Conservation (phyloP, 306 rosid species). For the Geum urbanum region DNA sequence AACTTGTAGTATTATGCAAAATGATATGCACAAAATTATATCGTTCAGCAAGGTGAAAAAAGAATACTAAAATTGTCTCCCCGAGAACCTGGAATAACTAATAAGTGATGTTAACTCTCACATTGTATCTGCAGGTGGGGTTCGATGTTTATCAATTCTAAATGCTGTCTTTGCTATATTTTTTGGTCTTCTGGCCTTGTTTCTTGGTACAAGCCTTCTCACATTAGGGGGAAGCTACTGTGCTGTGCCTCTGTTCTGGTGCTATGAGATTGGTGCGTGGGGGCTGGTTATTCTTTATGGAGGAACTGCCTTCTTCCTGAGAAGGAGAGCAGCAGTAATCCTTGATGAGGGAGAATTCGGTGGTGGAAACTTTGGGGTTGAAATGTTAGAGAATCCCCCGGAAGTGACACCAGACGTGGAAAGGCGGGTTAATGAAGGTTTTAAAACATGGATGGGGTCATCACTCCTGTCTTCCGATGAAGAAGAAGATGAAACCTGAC, state of each 20-base stretch:
- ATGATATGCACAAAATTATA: not conserved
- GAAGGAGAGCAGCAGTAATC: constrained; percentile 66
- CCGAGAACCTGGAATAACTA: constrained; percentile 6
- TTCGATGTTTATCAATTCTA: constrained; percentile 82
- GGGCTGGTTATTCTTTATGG: constrained; percentile 73
- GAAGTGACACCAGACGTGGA: constrained; percentile 88
- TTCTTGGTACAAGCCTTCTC: constrained; percentile 93
- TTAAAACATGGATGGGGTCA: constrained; percentile 95
- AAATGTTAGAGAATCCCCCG: constrained; percentile 77
- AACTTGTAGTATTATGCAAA: not conserved
- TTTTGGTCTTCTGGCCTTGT: constrained; percentile 83
- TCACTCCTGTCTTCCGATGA: constrained; percentile 93
- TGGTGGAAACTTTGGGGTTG: constrained; percentile 71
- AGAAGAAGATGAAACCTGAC: constrained; percentile 78
- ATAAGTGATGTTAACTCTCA: constrained; percentile 10
- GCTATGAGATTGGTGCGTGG: constrained; percentile 80
- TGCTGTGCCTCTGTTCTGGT: constrained; percentile 86
- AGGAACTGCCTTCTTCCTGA: constrained; percentile 78
- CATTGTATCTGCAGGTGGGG: constrained; percentile 63
- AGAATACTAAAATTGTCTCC: not conserved
- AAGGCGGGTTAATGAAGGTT: constrained; percentile 80
- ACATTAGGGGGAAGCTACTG: constrained; percentile 77
- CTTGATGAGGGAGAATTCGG: constrained; percentile 65
- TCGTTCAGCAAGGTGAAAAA: not conserved
- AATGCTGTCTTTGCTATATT: constrained; percentile 66